Percentiles rank a stretch among this genome's conserved stretches.
phyloP scores from a whole-genome alignment of 2,329 filamentous ascomycete genomes.

The Dactylellina haptotyla region DNA sequence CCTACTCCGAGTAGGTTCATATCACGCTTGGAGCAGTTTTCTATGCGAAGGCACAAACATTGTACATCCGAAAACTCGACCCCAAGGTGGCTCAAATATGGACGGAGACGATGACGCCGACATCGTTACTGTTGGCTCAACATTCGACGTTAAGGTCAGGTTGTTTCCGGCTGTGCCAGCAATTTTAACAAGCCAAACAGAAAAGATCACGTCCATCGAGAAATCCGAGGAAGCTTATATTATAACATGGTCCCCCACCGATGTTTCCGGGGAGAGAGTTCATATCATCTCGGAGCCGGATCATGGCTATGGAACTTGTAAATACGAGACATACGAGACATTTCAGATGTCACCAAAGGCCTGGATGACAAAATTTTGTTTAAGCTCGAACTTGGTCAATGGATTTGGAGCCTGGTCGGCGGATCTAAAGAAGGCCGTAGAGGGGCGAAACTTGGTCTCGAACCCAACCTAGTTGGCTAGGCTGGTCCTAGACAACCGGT shows the following conservation, averaged over 20 bases:
- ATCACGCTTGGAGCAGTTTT: conserved; percentile 45
- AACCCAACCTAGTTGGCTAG: no score
- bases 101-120: background rate
- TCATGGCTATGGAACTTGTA: conserved; percentile 40
- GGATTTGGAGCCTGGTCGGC: conserved; percentile 41
- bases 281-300: conserved; percentile 40
- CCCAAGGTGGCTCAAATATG: background rate
- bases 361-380: conserved; percentile 1
- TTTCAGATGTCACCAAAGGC: conserved; percentile 29
- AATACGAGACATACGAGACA: conserved; percentile 43
- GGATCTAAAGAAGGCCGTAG: conserved; percentile 40
- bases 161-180: conserved; percentile 33
- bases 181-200: conserved; percentile 2
- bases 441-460: no score
- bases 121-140: conserved; percentile 16
- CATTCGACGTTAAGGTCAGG: conserved; percentile 23
- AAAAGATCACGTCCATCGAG: conserved; percentile 31
- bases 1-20: conserved; percentile 22
- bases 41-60: conserved; percentile 21
- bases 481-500: no score
- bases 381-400: conserved; percentile 6
- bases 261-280: conserved; percentile 24
- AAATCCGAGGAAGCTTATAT: conserved; percentile 29
- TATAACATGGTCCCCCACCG: conserved; percentile 7
- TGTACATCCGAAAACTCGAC: conserved; percentile 11